Base-by-base conservation (phyloP, 108 stramenopile genomes). In the Fistulifera solaris region DNA sequence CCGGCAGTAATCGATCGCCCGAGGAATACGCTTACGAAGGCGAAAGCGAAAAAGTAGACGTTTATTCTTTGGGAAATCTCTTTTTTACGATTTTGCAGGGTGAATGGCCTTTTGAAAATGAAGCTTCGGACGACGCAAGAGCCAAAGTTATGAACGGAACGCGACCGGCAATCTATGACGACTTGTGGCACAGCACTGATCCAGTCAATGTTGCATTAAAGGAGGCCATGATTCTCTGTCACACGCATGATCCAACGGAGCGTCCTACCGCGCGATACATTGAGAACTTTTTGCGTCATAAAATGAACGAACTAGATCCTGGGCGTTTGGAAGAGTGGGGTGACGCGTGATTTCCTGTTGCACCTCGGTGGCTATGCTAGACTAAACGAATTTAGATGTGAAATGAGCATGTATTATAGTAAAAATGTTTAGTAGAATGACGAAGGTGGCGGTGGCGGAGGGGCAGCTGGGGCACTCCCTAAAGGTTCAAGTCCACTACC, bases 1-100 rank as follows among this genome's bases (percentile, higher is more conserved):
- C 78, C 40, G 87, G 78, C 14, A 66, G 67, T 56, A 54, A 54
- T 31, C 78, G 83, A 59, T 61, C 80, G 44, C 85, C 85, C 7
- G 85, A 87, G 61, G 85, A 87, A 50, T 87, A 80, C 55, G 38
- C 21, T 19, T 78, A 78, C 27, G 54, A 78, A 46, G 59, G 26
- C 21, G 63, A 77, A 59, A 59, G 57, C 16, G 76, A 77, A 67
- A 77, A 59, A 63, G 38, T 72, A 5, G 50, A 51, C 22, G 19
- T 51, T 17, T 51, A 51, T 51, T n/a, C 24, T 21, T 27, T 51
- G 17, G 50, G 50, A 51, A 51, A 48, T 16, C 24, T 22, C 12
- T 22, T 51, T n/a, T 51, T 22, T 51, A 51, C 26, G 5, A 17
- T 51, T 6, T 21, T 51, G 75, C 82, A 27, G 71, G 70, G 27